These are phyloP conservation scores for Stachybotrys elegans DNA, from an alignment of 2,329 filamentous ascomycete species.

Conservation along the genomic window DNA sequence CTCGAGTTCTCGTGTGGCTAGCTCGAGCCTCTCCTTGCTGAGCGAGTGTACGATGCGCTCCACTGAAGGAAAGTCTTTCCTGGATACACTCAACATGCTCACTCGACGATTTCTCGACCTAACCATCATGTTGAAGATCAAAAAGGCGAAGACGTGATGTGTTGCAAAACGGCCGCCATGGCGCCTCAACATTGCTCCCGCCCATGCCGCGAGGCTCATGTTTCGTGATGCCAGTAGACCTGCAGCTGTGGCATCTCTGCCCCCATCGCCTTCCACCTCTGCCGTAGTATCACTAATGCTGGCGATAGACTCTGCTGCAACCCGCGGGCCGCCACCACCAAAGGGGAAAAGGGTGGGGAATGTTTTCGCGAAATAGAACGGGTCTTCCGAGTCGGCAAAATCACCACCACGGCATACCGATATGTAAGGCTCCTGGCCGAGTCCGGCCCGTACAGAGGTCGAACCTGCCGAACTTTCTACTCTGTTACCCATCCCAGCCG, in stretches of 20 bases:
- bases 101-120: no score
- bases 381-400: conserved; percentile 9
- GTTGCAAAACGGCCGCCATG: conserved; percentile 3
- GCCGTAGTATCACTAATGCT: background rate
- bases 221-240: conserved; percentile 2
- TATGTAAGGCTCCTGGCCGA: conserved; percentile 2
- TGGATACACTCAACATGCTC: no score
- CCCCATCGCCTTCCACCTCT: background rate
- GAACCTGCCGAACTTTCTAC: no score
- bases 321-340: conserved; percentile 7
- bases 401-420: conserved; percentile 6
- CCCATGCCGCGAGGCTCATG: no score
- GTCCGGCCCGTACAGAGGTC: background rate
- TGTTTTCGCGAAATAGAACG: conserved; percentile 10
- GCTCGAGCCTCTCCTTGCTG: no score
- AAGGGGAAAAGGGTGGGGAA: conserved; percentile 10
- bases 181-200: background rate
- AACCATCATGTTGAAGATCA: no score
- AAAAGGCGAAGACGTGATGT: no score
- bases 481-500: background rate
- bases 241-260: background rate
- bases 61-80: no score
- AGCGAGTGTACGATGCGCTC: no score
- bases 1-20: no score
- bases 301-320: background rate